Evolutionary conservation across 2,329 filamentous ascomycete genomes (phyloP).

Genomic region (Myriosclerotinia curreyana): DNA sequence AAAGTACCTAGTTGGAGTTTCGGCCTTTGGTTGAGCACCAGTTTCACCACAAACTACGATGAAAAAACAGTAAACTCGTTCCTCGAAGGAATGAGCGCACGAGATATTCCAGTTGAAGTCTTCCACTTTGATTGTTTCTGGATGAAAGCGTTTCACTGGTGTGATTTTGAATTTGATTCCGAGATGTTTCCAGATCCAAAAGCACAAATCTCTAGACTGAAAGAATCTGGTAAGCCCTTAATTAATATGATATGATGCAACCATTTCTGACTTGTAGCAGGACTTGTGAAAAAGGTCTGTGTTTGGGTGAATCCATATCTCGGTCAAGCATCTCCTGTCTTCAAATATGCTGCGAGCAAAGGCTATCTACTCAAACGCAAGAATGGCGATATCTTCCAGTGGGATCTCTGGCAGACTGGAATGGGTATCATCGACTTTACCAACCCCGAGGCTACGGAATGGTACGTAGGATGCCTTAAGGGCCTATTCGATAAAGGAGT

Average conservation of each 20-base stretch:
- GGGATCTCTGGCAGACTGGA: slow-evolving; percentile 62
- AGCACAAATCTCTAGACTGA: slow-evolving; percentile 53
- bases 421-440: slow-evolving; percentile 64
- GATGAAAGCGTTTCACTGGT: slow-evolving; percentile 63
- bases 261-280: slow-evolving; percentile 35
- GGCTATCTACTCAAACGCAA: slow-evolving; percentile 59
- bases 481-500: slow-evolving; percentile 57
- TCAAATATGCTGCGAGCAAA: slow-evolving; percentile 53
- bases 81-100: slow-evolving; percentile 55
- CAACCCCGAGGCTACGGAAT: slow-evolving; percentile 55
- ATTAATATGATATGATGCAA: neutral
- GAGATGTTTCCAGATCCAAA: slow-evolving; percentile 57
- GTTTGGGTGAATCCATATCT: slow-evolving; percentile 65
- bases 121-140: slow-evolving; percentile 66
- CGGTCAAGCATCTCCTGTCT: slow-evolving; percentile 57
- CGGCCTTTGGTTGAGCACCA: slow-evolving; percentile 73
- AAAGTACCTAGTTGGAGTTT: slow-evolving; percentile 71
- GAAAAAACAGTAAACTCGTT: slow-evolving; percentile 57
- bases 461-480: slow-evolving; percentile 53
- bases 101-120: slow-evolving; percentile 56
- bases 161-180: slow-evolving; percentile 58
- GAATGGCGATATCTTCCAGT: slow-evolving; percentile 59
- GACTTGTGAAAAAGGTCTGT: slow-evolving; percentile 46
- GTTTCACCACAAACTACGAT: slow-evolving; percentile 60
- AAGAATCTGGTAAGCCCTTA: slow-evolving; percentile 42